These are phyloP conservation scores for Candida mesenterica DNA, from an alignment of 1,139 yeast genomes.

Conservation along the genomic window DNA sequence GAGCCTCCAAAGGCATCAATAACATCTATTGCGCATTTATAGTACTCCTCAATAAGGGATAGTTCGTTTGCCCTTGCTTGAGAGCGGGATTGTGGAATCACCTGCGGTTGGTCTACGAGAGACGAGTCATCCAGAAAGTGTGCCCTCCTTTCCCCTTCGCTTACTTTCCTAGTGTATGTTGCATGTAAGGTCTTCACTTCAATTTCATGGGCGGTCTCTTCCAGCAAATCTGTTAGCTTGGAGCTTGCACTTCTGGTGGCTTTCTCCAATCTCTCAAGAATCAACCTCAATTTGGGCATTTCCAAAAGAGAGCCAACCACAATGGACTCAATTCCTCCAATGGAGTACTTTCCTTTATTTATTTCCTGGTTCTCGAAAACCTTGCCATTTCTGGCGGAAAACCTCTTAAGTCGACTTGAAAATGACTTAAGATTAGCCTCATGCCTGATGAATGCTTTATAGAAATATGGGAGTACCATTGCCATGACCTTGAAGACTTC, in stretches of 20 bases:
- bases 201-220: no score
- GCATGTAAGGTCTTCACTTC: no score
- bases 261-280: conserved; percentile 54
- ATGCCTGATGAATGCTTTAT: conserved; percentile 88
- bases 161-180: neutral
- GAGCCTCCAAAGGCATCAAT: conserved; percentile 77
- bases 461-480: conserved; percentile 79
- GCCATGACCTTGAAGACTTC: conserved; percentile 81
- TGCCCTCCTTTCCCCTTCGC: conserved; percentile 6
- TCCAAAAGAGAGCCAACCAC: conserved; percentile 67
- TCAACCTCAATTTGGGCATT: conserved; percentile 64
- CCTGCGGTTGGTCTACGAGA: no score
- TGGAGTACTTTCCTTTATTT: conserved; percentile 44
- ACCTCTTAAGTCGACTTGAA: conserved; percentile 42
- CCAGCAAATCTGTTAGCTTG: no score
- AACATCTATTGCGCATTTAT: conserved; percentile 56
- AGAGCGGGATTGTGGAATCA: neutral
- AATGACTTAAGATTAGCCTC: conserved; percentile 64
- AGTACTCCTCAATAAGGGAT: conserved; percentile 35
- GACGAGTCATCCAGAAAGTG: neutral
- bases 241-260: conserved; percentile 11
- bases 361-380: conserved; percentile 37
- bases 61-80: conserved; percentile 13
- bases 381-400: conserved; percentile 45
- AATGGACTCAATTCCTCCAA: conserved; percentile 62